Conservation (phyloP, 805 yeast genomes). For the Kodamaea fukazawae region DNA sequence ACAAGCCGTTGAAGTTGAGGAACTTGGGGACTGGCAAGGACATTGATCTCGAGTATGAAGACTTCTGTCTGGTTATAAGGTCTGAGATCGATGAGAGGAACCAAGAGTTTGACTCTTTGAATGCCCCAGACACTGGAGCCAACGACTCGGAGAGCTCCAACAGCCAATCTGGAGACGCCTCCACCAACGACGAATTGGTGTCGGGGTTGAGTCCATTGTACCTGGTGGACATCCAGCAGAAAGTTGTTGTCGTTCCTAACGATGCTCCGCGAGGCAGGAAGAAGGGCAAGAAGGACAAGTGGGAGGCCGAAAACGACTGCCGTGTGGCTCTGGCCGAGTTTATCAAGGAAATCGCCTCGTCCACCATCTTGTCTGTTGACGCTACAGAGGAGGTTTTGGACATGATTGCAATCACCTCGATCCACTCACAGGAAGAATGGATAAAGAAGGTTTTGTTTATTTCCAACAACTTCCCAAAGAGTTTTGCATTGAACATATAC, state of each 20-base stretch:
- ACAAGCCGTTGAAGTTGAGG: slow-evolving; percentile 73
- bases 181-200: slow-evolving; percentile 20
- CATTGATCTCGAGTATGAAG: slow-evolving; percentile 69
- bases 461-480: slow-evolving; percentile 71
- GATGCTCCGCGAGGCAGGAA: slow-evolving; percentile 80
- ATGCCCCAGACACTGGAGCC: not conserved
- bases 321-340: slow-evolving; percentile 55
- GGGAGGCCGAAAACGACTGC: slow-evolving; percentile 74
- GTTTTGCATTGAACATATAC: slow-evolving; percentile 73
- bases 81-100: slow-evolving; percentile 27
- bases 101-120: slow-evolving; percentile 11
- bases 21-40: slow-evolving; percentile 62
- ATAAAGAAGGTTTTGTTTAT: slow-evolving; percentile 78
- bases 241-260: slow-evolving; percentile 66
- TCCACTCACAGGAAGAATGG: slow-evolving; percentile 80
- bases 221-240: slow-evolving; percentile 44
- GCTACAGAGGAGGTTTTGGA: slow-evolving; percentile 81
- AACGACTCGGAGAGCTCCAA: slow-evolving; percentile 7
- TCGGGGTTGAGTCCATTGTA: slow-evolving; percentile 13
- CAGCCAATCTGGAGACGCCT: slow-evolving; percentile 15
- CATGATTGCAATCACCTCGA: slow-evolving; percentile 73
- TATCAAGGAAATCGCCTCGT: slow-evolving; percentile 52
- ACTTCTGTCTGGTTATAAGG: slow-evolving; percentile 43
- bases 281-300: slow-evolving; percentile 70
- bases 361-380: slow-evolving; percentile 80